Conservation (phyloP, 2,329 filamentous ascomycete genomes). For the Sporothrix luriei region DNA sequence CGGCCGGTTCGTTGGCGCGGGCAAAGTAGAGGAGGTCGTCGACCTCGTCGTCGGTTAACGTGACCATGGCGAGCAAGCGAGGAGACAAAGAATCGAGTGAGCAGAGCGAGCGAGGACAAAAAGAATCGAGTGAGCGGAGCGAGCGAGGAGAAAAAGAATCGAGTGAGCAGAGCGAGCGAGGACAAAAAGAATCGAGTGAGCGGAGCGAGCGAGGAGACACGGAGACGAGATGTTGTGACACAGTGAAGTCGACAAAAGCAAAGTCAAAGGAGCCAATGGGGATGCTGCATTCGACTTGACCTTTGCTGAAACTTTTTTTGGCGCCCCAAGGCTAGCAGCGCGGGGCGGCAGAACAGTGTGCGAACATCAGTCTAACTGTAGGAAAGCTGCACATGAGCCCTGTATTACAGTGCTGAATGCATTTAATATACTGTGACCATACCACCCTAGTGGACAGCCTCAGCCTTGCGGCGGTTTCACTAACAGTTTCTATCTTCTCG, state of each 20-base stretch:
- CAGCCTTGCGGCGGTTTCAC: neutral
- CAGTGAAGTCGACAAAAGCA: too few species aligned
- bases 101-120: neutral
- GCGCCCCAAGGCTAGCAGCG: slow-evolving; percentile 20
- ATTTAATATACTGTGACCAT: neutral
- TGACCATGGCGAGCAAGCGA: slow-evolving; percentile 44
- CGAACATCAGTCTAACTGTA: neutral
- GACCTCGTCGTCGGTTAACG: slow-evolving; percentile 74
- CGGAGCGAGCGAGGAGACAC: neutral
- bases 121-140: neutral
- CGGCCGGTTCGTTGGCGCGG: slow-evolving; percentile 72
- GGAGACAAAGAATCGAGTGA: slow-evolving; percentile 44
- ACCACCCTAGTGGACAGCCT: neutral
- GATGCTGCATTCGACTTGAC: slow-evolving; percentile 2
- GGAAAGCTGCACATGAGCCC: too few species aligned
- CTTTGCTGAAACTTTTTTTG: slow-evolving; percentile 23
- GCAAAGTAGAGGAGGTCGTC: slow-evolving; percentile 91
- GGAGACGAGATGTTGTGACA: neutral
- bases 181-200: neutral
- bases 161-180: slow-evolving; percentile 2
- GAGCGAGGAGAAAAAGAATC: neutral
- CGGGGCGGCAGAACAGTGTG: slow-evolving; percentile 16
- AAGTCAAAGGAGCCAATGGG: slow-evolving; percentile 13
- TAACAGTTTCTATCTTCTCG: too few species aligned
- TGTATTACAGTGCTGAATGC: neutral